These are phyloP conservation scores for Sarocladiaceae sp. DNA, from an alignment of 2,329 filamentous ascomycete species.

Conservation along the genomic window DNA sequence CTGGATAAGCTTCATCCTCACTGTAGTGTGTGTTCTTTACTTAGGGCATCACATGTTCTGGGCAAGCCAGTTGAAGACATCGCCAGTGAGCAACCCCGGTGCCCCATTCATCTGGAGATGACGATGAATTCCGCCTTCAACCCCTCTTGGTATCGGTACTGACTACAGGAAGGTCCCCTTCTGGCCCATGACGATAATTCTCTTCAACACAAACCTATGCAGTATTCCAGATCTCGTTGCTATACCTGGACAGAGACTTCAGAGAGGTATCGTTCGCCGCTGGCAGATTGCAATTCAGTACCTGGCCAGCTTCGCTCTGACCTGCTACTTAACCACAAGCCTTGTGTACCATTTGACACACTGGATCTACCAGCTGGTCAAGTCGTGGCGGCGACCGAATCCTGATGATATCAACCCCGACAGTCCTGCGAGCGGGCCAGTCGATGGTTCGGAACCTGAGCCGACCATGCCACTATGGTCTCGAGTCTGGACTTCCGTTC, in stretches of 20 bases:
- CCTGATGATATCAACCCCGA: not conserved
- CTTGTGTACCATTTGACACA: not conserved
- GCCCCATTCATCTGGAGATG: too few relatives aligned
- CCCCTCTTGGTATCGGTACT: not conserved
- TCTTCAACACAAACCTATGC: not conserved
- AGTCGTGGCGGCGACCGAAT: not conserved
- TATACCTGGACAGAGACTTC: not conserved
- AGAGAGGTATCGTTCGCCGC: not conserved
- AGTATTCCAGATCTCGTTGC: not conserved
- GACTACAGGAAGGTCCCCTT: not conserved
- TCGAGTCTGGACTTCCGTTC: too few relatives aligned
- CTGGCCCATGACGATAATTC: not conserved
- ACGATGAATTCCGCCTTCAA: too few relatives aligned
- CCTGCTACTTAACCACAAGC: not conserved
- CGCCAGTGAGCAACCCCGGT: not conserved
- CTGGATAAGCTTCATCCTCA: not conserved
- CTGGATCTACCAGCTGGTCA: not conserved
- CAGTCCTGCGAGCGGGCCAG: too few relatives aligned
- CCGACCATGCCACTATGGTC: too few relatives aligned
- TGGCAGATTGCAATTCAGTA: not conserved
- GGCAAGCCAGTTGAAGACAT: not conserved
- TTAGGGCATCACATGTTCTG: not conserved
- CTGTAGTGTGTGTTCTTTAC: not conserved
- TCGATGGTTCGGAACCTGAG: too few relatives aligned
- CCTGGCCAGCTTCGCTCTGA: not conserved